Evolutionary conservation across 345 rosid species (phyloP).

Genomic region (Aquilaria malaccensis): DNA sequence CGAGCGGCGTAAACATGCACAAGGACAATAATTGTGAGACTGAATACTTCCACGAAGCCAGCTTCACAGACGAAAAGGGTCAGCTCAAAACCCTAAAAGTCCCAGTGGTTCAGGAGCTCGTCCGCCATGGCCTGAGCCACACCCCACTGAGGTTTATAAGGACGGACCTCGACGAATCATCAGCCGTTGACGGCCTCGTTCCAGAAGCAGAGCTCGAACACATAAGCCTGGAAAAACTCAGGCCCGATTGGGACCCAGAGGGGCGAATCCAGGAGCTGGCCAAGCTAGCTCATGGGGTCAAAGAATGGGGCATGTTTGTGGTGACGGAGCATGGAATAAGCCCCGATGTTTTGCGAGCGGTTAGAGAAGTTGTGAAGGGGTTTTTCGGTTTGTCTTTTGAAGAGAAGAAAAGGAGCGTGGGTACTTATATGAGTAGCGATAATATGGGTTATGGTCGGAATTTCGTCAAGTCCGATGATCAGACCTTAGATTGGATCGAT

Average conservation of each 20-base stretch:
- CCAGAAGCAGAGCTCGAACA: background rate
- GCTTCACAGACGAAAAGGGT: constrained; percentile 2
- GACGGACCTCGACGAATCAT: background rate
- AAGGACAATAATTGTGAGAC: background rate
- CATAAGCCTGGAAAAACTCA: background rate
- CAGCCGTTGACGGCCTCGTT: background rate
- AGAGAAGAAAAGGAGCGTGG: constrained; percentile 15
- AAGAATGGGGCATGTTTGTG: constrained; percentile 18
- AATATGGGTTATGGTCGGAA: constrained; percentile 27
- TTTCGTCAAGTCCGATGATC: constrained; percentile 24
- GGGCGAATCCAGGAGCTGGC: constrained; percentile 15
- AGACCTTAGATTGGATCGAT: constrained; percentile 24
- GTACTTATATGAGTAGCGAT: constrained; percentile 14
- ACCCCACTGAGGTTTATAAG: constrained; percentile 6
- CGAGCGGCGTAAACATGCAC: background rate
- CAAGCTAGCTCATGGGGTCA: constrained; percentile 9
- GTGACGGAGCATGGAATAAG: constrained; percentile 12
- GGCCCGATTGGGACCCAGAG: background rate
- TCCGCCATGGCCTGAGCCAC: constrained; percentile 1
- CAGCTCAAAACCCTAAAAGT: constrained; percentile 2
- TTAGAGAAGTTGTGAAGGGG: constrained; percentile 15
- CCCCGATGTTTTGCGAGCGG: background rate
- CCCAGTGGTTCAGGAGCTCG: constrained; percentile 19
- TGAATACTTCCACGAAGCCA: constrained; percentile 7
- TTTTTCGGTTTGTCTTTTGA: constrained; percentile 22